Evolutionary conservation across 2,329 filamentous ascomycete species (phyloP).

Genomic region (Penicillium occitanis): DNA sequence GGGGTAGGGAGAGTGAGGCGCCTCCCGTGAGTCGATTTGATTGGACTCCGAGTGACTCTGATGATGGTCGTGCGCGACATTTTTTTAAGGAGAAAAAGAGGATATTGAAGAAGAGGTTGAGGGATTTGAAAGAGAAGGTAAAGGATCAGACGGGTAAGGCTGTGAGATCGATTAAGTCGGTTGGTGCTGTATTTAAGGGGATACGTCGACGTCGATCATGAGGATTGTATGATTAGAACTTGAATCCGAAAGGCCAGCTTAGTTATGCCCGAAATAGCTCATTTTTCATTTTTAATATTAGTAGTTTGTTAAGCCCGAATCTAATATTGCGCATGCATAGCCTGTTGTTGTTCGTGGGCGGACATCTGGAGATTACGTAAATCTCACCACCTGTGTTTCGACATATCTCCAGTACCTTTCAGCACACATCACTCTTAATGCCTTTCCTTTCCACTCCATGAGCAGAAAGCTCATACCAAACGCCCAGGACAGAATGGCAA

Average conservation of each 20-base stretch:
- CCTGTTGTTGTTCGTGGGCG: neutral
- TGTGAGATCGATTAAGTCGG: neutral
- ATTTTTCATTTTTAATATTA: neutral
- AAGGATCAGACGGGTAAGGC: neutral
- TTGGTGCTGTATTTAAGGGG: neutral
- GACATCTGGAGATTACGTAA: neutral
- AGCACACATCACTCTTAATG: constrained; percentile 12
- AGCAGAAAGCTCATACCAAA: constrained; percentile 45
- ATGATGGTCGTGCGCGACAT: neutral
- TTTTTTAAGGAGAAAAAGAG: neutral
- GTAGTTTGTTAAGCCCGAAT: neutral
- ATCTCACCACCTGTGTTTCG: constrained; percentile 21
- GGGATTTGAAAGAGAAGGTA: neutral
- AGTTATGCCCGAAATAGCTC: neutral
- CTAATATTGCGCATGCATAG: neutral
- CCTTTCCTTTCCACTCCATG: constrained; percentile 53
- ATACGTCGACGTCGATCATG: neutral
- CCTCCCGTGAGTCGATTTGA: neutral
- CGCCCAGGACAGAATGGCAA: constrained; percentile 40
- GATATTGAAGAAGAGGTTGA: neutral
- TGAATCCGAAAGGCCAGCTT: neutral
- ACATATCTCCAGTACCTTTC: constrained; percentile 22
- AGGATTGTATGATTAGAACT: neutral
- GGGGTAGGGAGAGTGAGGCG: neutral
- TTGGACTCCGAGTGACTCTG: neutral